Conservation (phyloP, 73 alveolate species). For the Paramecium octaurelia region DNA sequence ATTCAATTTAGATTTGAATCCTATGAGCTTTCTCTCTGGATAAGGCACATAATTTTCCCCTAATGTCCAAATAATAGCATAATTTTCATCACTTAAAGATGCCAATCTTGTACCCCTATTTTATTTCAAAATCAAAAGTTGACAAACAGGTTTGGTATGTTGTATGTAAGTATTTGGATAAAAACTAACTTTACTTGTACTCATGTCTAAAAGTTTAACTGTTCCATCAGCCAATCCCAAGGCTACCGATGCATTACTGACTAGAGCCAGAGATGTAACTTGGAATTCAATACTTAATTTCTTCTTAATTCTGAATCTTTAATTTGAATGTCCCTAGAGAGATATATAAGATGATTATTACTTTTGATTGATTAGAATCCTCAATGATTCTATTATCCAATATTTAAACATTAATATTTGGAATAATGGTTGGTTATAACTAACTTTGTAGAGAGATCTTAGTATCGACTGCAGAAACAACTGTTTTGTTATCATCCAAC, state of each 20-base stretch:
- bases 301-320: slow-evolving; percentile 5
- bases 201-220: background rate
- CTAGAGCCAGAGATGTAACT: background rate
- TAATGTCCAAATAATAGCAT: slow-evolving; percentile 32
- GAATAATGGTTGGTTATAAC: background rate
- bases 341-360: background rate
- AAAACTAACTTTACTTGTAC: slow-evolving; percentile 31
- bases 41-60: slow-evolving; percentile 48
- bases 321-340: background rate
- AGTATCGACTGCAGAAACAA: background rate
- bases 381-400: background rate
- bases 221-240: slow-evolving; percentile 26
- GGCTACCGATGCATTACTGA: background rate
- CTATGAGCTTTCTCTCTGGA: slow-evolving; percentile 25
- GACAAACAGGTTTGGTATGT: background rate
- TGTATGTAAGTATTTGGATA: slow-evolving; percentile 23
- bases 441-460: background rate
- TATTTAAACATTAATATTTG: background rate
- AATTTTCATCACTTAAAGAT: slow-evolving; percentile 19
- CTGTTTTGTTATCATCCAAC: slow-evolving; percentile 22
- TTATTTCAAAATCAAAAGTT: background rate
- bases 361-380: background rate
- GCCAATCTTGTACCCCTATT: slow-evolving; percentile 27
- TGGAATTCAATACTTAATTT: background rate
- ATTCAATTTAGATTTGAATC: background rate